These are phyloP conservation scores for Chalaropsis thielavioides DNA, from an alignment of 2,329 filamentous ascomycete species.

Conservation along the genomic window DNA sequence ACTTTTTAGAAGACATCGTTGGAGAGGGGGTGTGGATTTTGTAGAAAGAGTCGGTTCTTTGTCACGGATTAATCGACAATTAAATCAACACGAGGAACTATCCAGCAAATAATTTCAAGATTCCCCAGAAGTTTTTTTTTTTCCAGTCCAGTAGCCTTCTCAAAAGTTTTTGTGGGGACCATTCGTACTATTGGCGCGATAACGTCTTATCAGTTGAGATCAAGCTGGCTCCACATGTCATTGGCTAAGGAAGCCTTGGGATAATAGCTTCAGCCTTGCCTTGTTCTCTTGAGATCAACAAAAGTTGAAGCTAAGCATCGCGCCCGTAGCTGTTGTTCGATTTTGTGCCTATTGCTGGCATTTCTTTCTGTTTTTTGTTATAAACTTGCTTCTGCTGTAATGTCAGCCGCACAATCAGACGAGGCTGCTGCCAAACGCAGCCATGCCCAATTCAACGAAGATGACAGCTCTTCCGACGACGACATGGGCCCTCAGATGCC, in stretches of 20 bases:
- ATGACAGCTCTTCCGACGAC: conserved; percentile 63
- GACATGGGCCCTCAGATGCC: conserved; percentile 90
- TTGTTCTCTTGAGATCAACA: conserved; percentile 5
- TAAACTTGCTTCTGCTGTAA: not conserved
- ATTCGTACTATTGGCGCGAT: conserved; percentile 12
- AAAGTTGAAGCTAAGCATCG: not conserved
- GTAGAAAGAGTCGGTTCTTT: not conserved
- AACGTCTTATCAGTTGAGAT: conserved; percentile 13
- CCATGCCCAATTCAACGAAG: conserved; percentile 34
- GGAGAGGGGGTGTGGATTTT: not conserved
- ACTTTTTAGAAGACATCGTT: conserved; percentile 12
- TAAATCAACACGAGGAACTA: not conserved
- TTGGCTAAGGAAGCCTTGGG: not conserved
- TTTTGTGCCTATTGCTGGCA: not conserved
- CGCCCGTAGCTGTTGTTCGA: not conserved
- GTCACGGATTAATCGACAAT: not conserved
- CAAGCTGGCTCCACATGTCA: not conserved
- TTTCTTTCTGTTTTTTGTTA: not conserved
- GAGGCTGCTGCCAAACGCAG: conserved; percentile 30
- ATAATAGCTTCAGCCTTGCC: conserved; percentile 11
- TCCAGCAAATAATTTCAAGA: not conserved
- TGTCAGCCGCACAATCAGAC: conserved; percentile 9
- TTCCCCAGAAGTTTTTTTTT: conserved; percentile 15
- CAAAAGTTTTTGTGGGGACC: conserved; percentile 12
- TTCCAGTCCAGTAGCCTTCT: conserved; percentile 11